Evolutionary conservation across 2,329 filamentous ascomycete species (phyloP), one percentile per base, ranked within the genome.

Genomic region (Emmonsia crescens): DNA sequence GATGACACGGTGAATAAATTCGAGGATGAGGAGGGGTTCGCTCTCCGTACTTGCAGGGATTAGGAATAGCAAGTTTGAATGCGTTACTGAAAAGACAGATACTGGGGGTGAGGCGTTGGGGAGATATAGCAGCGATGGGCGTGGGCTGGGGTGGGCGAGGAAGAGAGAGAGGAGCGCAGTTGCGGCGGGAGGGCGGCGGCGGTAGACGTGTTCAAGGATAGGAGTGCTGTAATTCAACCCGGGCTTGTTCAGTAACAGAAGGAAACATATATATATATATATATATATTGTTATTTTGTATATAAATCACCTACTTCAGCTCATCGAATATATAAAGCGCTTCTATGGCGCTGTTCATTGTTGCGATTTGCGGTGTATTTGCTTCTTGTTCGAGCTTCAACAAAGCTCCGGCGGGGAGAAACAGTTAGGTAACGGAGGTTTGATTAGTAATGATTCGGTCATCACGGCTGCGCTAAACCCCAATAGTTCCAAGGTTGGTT

Each of bases 291-390:
- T 9, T 33, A 1, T 2, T 10, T 9, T 44, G 19, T n/a, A 14
- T 44, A 19, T 52, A 9, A n/a, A 33, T 33, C 49, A 62, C 83
- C 71, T 79, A 96, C 92, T 92, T 91, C 78, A 92, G 86, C 80
- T 96, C 92, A 83, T 97, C 92, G 76, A 89, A 96, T 74, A 99
- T 91, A 80, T 97, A 93, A 71, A 99, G 82, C 73, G 93, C 94
- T 81, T 97, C 93, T 72, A 99, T 89, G 73, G 89, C 85, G 78
- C 90, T 86, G 79, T 84, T 89, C 89, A 92, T 93, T 74, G 76
- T 86, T 72, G 62, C 66, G 63, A 62, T 29, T 57, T 38, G 31
- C n/a, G 44, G 3, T 48, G 14, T 48, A 19, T 46, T 21, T 48
- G 44, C 21, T 48, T n/a, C n/a, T n/a, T n/a, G n/a, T n/a, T n/a